phyloP scores from a whole-genome alignment of 305 asterid genomes.

The Solanum hybrid region DNA sequence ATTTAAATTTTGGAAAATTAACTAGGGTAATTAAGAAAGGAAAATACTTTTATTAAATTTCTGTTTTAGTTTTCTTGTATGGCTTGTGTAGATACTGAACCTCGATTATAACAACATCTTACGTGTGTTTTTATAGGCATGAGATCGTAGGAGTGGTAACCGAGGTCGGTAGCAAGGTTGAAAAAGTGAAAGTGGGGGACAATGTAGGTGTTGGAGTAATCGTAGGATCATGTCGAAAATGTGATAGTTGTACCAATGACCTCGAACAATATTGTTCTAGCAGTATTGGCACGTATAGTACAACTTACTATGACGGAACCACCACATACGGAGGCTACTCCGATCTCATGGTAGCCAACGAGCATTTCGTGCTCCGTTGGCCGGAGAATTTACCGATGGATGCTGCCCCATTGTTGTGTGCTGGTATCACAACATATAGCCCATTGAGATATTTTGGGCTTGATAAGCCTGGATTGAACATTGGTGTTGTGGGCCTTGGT shows the following conservation, averaged over 20 bases:
- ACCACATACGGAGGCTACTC: constrained; percentile 40
- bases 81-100: too few species aligned
- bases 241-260: constrained; percentile 25
- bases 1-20: too few species aligned
- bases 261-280: constrained; percentile 37
- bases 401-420: constrained; percentile 40
- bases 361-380: constrained; percentile 31
- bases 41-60: too few species aligned
- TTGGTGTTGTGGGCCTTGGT: constrained; percentile 43
- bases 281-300: constrained; percentile 9
- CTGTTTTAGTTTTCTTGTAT: too few species aligned
- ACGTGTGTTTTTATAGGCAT: constrained; percentile 11
- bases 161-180: constrained; percentile 31
- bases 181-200: constrained; percentile 32
- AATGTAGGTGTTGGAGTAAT: constrained; percentile 37
- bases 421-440: constrained; percentile 31
- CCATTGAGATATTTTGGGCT: constrained; percentile 33
- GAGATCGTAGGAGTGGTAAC: constrained; percentile 38
- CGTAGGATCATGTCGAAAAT: constrained; percentile 31
- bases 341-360: constrained; percentile 28
- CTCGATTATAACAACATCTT: too few species aligned
- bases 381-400: constrained; percentile 33
- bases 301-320: constrained; percentile 22
- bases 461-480: constrained; percentile 25
- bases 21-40: too few species aligned